Base-by-base conservation (phyloP, 2,329 filamentous ascomycete genomes). In the Grosmannia clavigera region DNA sequence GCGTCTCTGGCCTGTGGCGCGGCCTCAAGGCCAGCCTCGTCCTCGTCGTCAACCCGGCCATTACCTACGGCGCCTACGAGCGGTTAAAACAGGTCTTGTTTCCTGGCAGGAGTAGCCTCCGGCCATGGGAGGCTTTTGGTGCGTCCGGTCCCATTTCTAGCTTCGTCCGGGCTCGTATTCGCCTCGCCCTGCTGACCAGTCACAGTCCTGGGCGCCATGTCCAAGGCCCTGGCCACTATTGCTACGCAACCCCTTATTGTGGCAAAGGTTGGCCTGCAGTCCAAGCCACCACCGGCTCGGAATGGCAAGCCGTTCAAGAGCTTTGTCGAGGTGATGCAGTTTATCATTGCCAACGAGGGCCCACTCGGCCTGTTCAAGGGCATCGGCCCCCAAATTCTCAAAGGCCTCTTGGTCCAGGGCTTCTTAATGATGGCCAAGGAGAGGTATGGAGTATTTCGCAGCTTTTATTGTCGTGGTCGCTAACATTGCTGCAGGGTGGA, bases 371-470 rank as follows among this genome's bases (percentile, higher is more conserved):
- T 99, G 1, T 99, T 97, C 79, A 99, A 99, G 76, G 94, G 94
- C 51, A 96, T 99, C 66, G 91, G 84, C 0, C 94, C 94, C 3
- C 94, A 99, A 72, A 88, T 99, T 58, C 73, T 91, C 61, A 99
- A 99, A 75, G 94, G 94, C 1, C 75, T 99, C 58, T 71, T 99
- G 56, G 94, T 99, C 2, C 94, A 99, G 70, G 94, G 94, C 57
- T 84, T 99, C 60, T 78, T 99, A 48, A 99, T 99, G 94, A 99
- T 96, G 91, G 94, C 91, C 55, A 99, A 99, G 76, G 94, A 99
- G 75, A 83, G 91, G 88, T 91, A 79, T 66, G 78, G 68, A 9
- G 14, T 40, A 1, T 9, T 54, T 11, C 10, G 12, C 16, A 38
- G 14, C 22, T 27, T 11, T 40, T 3, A 9, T 14, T 46, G 19